Evolutionary conservation across 208 protist genomes (phyloP).

Genomic region (Endotrypanum monterogeii): DNA sequence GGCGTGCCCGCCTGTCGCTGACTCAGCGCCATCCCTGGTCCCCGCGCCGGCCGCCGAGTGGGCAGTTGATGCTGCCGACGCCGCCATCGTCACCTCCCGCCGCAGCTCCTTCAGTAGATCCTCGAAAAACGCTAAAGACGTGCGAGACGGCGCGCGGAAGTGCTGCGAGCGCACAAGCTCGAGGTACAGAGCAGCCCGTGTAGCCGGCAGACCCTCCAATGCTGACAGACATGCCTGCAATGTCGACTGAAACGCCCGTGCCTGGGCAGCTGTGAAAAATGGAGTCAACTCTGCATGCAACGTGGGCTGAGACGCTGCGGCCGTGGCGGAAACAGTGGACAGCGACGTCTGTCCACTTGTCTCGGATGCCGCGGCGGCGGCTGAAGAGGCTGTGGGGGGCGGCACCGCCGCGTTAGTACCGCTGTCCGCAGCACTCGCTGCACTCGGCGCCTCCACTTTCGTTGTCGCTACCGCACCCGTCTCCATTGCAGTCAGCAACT

Average conservation of each 20-base stretch:
- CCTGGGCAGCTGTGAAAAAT: conserved; percentile 40
- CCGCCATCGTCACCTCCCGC: conserved; percentile 22
- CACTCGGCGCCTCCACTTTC: not conserved
- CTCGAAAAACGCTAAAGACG: conserved; percentile 54
- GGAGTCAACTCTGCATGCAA: not conserved
- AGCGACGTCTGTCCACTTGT: not conserved
- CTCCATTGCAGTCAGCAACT: conserved; percentile 38
- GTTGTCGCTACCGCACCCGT: not conserved
- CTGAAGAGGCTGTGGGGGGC: not conserved
- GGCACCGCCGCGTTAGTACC: not conserved
- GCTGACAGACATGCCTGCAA: conserved; percentile 57
- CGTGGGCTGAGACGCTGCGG: not conserved
- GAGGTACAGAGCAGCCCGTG: conserved; percentile 49
- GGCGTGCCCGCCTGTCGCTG: conserved; percentile 20
- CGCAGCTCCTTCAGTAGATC: conserved; percentile 45
- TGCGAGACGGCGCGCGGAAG: conserved; percentile 35
- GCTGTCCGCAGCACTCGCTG: not conserved
- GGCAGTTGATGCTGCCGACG: not conserved
- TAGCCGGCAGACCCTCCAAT: conserved; percentile 60
- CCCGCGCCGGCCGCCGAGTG: not conserved
- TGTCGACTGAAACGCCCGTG: conserved; percentile 41
- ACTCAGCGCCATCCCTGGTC: not conserved
- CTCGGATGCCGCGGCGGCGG: not conserved
- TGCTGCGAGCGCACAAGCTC: conserved; percentile 52
- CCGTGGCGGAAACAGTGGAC: conserved; percentile 1